These are phyloP conservation scores for Dendryphion nanum DNA, from an alignment of 2,329 filamentous ascomycete species.

Conservation along the genomic window DNA sequence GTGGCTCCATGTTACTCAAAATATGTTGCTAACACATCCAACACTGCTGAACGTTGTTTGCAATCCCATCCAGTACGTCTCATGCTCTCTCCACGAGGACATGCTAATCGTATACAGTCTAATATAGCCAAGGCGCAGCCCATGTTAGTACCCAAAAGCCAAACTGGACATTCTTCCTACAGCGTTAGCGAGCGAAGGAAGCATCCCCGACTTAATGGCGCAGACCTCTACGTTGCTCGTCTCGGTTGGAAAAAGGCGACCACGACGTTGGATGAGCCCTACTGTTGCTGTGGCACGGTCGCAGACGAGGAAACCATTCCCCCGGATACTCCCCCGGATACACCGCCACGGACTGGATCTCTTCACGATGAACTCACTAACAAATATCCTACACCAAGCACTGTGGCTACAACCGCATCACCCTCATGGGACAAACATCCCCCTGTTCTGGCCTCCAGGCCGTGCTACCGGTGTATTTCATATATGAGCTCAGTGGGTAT, in stretches of 20 bases:
- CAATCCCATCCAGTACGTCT: too few species aligned
- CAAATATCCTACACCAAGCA: neutral
- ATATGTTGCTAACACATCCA: too few species aligned
- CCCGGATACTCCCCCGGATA: neutral
- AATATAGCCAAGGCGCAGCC: too few species aligned
- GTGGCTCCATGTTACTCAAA: too few species aligned
- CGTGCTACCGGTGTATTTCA: slow-evolving; percentile 53
- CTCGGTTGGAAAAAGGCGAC: slow-evolving; percentile 29
- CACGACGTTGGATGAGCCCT: neutral
- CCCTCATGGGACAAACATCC: slow-evolving; percentile 8
- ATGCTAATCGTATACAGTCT: too few species aligned
- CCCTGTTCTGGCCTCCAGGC: slow-evolving; percentile 42
- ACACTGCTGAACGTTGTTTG: too few species aligned
- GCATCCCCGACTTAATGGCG: slow-evolving; percentile 47
- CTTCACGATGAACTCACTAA: slow-evolving; percentile 47
- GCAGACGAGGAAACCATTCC: neutral
- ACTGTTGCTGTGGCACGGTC: neutral
- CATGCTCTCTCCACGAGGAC: too few species aligned
- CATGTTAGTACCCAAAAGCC: slow-evolving; percentile 31
- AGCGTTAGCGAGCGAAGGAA: slow-evolving; percentile 43
- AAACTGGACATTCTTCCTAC: slow-evolving; percentile 14
- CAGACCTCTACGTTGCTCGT: slow-evolving; percentile 53
- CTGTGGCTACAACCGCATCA: neutral
- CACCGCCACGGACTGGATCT: slow-evolving; percentile 26
- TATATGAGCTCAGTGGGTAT: slow-evolving; percentile 55